These are phyloP conservation scores for Alternaria incomplexa DNA, from an alignment of 2,329 filamentous ascomycete species.

Conservation along the genomic window DNA sequence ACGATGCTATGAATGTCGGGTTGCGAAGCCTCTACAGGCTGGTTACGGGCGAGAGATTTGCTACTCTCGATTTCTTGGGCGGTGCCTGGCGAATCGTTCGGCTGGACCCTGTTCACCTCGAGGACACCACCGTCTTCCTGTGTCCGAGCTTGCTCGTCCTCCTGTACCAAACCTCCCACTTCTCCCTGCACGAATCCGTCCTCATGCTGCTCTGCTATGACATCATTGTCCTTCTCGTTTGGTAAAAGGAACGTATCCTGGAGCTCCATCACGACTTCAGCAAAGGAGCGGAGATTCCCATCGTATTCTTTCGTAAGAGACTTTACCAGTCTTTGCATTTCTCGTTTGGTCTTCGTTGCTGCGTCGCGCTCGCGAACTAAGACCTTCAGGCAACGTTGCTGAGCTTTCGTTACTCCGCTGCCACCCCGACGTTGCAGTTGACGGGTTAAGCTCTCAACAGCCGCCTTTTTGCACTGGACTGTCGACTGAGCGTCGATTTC, in stretches of 20 bases:
- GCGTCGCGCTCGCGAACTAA: neutral
- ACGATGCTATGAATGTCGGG: neutral
- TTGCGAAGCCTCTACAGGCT: neutral
- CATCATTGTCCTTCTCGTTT: neutral
- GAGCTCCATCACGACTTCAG: neutral
- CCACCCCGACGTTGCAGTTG: neutral
- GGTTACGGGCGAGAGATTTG: neutral
- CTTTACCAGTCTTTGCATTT: neutral
- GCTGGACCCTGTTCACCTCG: neutral
- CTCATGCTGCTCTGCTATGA: neutral
- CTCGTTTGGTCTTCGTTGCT: neutral
- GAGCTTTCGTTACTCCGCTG: neutral
- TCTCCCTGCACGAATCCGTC: neutral
- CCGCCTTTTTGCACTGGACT: neutral
- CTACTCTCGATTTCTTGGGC: neutral
- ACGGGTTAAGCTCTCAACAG: neutral
- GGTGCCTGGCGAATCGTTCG: neutral
- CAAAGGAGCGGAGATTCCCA: neutral
- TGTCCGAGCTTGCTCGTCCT: neutral
- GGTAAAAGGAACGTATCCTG: neutral
- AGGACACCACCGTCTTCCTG: neutral
- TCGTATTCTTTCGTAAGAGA: neutral
- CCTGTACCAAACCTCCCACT: neutral
- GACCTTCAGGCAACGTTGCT: neutral
- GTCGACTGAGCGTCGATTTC: neutral